These are phyloP conservation scores for Suhomyces ambrosiae DNA, from an alignment of 1,139 yeast genomes.

Conservation along the genomic window DNA sequence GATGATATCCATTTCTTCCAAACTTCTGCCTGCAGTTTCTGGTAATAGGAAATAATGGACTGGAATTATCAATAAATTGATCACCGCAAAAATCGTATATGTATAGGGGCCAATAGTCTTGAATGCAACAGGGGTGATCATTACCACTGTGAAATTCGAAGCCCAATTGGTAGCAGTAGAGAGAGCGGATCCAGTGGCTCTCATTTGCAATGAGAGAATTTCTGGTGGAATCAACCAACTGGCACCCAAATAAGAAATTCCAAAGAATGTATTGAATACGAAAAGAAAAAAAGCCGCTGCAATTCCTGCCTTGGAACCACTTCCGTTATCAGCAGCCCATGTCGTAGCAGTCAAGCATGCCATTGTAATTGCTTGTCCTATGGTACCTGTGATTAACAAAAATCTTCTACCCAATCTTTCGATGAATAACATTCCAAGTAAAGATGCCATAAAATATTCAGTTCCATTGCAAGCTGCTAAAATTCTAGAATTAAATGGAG, in stretches of 20 bases:
- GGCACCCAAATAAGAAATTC: constrained; percentile 32
- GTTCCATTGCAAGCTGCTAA: constrained; percentile 89
- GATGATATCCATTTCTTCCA: constrained; percentile 65
- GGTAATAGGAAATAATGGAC: constrained; percentile 57
- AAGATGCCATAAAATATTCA: constrained; percentile 76
- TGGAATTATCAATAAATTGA: constrained; percentile 56
- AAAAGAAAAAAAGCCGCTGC: constrained; percentile 43
- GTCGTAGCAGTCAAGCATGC: constrained; percentile 32
- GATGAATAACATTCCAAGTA: constrained; percentile 82
- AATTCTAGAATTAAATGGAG: constrained; percentile 58
- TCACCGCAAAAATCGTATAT: constrained; percentile 36
- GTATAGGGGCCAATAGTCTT: constrained; percentile 36
- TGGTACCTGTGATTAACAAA: constrained; percentile 61
- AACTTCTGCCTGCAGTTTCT: constrained; percentile 60
- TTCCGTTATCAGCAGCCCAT: constrained; percentile 27
- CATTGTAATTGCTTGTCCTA: constrained; percentile 45
- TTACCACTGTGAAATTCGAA: constrained; percentile 37
- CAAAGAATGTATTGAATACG: constrained; percentile 39
- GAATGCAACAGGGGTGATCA: constrained; percentile 41
- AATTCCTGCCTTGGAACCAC: constrained; percentile 21
- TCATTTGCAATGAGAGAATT: constrained; percentile 33
- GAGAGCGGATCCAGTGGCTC: constrained; percentile 40
- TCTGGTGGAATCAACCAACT: constrained; percentile 37
- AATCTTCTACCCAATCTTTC: constrained; percentile 79
- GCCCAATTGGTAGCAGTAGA: constrained; percentile 44